Base-by-base conservation (phyloP, 345 rosid genomes). In the Eucalyptus viminalis region DNA sequence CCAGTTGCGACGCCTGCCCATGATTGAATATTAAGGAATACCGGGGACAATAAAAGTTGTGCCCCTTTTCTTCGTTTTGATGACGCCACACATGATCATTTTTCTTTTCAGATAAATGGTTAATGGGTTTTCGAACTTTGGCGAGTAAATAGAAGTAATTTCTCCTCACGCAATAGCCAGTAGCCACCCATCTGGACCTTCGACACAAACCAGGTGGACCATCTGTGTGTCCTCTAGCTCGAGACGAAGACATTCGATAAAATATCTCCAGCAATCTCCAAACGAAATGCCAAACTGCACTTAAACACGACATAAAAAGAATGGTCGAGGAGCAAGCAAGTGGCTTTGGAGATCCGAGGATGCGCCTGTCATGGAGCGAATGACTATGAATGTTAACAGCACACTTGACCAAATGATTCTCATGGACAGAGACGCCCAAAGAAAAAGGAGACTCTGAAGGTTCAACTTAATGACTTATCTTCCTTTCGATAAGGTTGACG, bases 311-410 rank as follows among this genome's bases (percentile, higher is more conserved):
- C 45, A 72, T 5, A 11, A 3, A 19, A 72, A 72, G 24, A 72
- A 34, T 34, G 25, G 81, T 72, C 25, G 45, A 69, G 43, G 44
- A 34, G 25, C 81, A 34, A 72, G 81, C 81, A 19, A 9, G 81
- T 3, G 81, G 44, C 24, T 7, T 14, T 34, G 81, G 25, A 34
- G 11, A n/a, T 65, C 40, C 19, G 40, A 15, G 6, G 3, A n/a
- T 65, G 76, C 21, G 40, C 11, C 40, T n/a, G 40, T 15, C 76
- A 12, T 6, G 37, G 21, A n/a, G 11, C 19, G 19, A 15, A 14
- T 15, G 40, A 1, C 31, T 1, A 62, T 65, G 37, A 65, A n/a
- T n/a, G 0, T n/a, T 0, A n/a, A n/a, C 37, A n/a, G 37, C 31
- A 14, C 76, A 65, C 17, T 15, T 65, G 21, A 65, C 76, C 37